Base-by-base conservation (phyloP, 2,329 filamentous ascomycete genomes). In the Fusarium nanum region DNA sequence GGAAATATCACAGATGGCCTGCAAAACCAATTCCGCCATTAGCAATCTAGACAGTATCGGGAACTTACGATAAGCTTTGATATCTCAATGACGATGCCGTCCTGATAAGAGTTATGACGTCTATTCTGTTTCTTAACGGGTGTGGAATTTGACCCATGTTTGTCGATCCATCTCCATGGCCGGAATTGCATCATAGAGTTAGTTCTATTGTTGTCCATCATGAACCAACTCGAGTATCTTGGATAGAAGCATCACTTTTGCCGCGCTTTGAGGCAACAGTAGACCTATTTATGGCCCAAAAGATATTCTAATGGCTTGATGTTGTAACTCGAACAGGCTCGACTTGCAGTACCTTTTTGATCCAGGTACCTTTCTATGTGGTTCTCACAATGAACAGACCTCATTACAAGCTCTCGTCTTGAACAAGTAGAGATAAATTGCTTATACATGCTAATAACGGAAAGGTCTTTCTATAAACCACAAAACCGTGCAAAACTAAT, bases 241-340 rank as follows among this genome's bases (percentile, higher is more conserved):
- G 42, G 25, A 45, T 23, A 30, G 23, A 42, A n/a, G 30, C n/a
- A 56, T 23, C 13, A 37, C 14, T 28, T 28, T 28, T 32, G 10
- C n/a, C 32, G 32, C 20, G 20, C 7, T 23, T 53, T 18, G 22
- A 28, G 20, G 25, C 23, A 41, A 25, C 13, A 23, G 37, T 47
- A 34, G 22, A 18, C 7, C 41, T n/a, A 14, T 20, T 44, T 6
- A 49, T 63, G 28, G 32, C 52, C 32, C n/a, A 34, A 16, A n/a
- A 56, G 32, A 46, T 22, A 22, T 48, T 60, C 30, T n/a, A 52
- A 64, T 64, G 59, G 46, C 62, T 54, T 67, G 57, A 67, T 67
- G 48, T 44, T 53, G 54, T 40, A 13, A 45, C 25, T 44, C 14
- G 16, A 41, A 42, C 32, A 50, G 41, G 23, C 11, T 50, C 34